Conservation (phyloP, 1,284 basidiomycete species). For the Microbotryomycetes sp. region DNA sequence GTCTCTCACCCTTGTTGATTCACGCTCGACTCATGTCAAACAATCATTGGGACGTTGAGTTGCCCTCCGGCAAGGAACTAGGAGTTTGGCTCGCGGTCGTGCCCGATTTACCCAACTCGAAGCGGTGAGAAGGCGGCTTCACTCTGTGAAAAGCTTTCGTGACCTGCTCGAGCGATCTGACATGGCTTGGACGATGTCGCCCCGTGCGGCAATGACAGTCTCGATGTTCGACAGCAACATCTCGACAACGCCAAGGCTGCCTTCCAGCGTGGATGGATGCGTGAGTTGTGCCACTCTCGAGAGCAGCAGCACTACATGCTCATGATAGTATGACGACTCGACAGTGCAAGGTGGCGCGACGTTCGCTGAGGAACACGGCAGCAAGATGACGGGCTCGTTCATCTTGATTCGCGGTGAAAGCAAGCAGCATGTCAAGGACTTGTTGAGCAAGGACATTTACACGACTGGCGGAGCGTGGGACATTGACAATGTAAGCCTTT, state of each 20-base stretch:
- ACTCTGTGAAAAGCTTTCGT: too few species aligned
- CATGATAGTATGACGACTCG: too few species aligned
- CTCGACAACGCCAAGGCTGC: neutral
- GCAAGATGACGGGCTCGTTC: slow-evolving; percentile 26
- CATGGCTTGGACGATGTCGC: too few species aligned
- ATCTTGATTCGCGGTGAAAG: slow-evolving; percentile 19
- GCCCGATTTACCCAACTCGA: neutral
- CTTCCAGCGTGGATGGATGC: neutral
- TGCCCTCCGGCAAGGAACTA: neutral
- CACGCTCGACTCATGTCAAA: too few species aligned
- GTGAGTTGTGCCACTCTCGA: neutral
- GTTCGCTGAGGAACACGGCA: slow-evolving; percentile 19
- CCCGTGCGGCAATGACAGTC: too few species aligned
- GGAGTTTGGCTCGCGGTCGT: neutral
- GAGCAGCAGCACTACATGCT: too few species aligned
- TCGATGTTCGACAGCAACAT: neutral
- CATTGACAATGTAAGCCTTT: slow-evolving; percentile 15
- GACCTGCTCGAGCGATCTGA: too few species aligned
- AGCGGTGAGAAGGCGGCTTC: too few species aligned
- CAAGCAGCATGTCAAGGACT: slow-evolving; percentile 10
- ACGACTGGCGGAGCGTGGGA: slow-evolving; percentile 23
- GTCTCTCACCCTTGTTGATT: too few species aligned
- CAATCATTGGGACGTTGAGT: neutral
- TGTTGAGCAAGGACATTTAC: slow-evolving; percentile 24
- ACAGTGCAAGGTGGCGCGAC: slow-evolving; percentile 27